Base-by-base conservation (phyloP, 257 asterid species). In the Scutellaria baicalensis region DNA sequence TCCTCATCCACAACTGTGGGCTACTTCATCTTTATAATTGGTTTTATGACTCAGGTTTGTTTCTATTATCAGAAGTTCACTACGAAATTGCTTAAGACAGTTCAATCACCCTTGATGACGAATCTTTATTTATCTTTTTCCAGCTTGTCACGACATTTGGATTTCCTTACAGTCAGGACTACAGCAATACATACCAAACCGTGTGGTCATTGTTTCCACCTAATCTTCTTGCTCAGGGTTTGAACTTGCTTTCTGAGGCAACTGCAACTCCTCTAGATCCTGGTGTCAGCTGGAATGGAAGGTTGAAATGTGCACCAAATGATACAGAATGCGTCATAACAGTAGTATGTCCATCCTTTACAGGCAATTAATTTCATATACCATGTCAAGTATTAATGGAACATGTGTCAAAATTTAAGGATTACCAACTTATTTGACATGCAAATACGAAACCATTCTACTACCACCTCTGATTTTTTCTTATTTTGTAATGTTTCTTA, bases 171-270 rank as follows among this genome's bases (percentile, higher is more conserved):
- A 76, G 86, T 47, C 59, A 66, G 23, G 48, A 16, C 58, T 84
- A 6, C 74, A 76, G 93, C 14, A 78, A 83, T 13, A 73, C 70
- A 17, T 88, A 81, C 69, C 83, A 79, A 68, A 65, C 35, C 36
- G 59, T 93, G 63, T 93, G 98, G 98, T 88, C 97, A n/a, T 60
- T 88, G 11, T 93, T 90, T 82, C 98, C 98, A 38, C 98, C 98
- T 70, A 87, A 93, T 86, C 97, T 87, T 78, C 83, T 90, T 69
- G 90, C 97, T 71, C 72, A 74, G 65, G 96, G 96, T 78, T 86
- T 90, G 78, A 67, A 75, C 76, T 83, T 93, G 80, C 97, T 88
- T 79, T 71, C 97, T 55, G 84, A 8, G 77, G 97, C 98, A 68
- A 93, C 98, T 68, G 85, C 75, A 72, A 88, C 97, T 74, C 92